Evolutionary conservation across 306 rosid genomes (phyloP).

Genomic region (Cicer bijugum): DNA sequence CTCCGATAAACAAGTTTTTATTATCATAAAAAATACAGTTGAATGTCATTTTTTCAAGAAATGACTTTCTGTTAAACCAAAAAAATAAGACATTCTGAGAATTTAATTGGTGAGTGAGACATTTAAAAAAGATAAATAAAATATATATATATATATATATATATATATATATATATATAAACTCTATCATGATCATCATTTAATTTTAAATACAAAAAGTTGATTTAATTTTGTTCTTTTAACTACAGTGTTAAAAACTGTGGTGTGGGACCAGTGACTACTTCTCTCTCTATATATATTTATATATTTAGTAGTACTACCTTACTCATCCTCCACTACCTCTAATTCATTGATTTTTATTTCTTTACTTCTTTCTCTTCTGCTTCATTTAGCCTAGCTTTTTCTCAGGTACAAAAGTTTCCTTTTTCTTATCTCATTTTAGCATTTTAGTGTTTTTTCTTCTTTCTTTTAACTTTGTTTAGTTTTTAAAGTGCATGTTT

Average conservation of each 20-base stretch:
- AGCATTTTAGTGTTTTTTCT: neutral
- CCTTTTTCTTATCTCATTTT: neutral
- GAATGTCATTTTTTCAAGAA: too few species aligned
- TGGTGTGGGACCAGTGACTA: neutral
- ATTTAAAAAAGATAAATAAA: too few species aligned
- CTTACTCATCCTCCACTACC: neutral
- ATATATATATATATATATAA: too few species aligned
- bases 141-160: too few species aligned
- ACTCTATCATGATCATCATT: neutral
- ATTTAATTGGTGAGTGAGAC: too few species aligned
- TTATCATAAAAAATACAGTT: too few species aligned
- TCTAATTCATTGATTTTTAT: neutral
- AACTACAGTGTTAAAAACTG: too few species aligned
- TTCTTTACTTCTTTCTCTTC: neutral
- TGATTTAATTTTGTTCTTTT: neutral
- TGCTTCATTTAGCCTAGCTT: neutral
- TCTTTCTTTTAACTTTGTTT: neutral
- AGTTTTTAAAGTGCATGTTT: slow-evolving; percentile 1
- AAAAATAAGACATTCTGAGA: too few species aligned
- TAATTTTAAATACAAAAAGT: neutral
- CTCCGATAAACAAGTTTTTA: too few species aligned
- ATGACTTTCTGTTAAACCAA: too few species aligned
- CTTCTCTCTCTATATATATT: neutral
- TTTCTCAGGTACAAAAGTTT: slow-evolving; percentile 11
- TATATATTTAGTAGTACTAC: neutral